A percentile compares a stretch with the other conserved stretches of the same genome.
Evolutionary conservation across 176 grass and related monocot genomes (phyloP).

Genomic region (Eremochloa ophiuroides): DNA sequence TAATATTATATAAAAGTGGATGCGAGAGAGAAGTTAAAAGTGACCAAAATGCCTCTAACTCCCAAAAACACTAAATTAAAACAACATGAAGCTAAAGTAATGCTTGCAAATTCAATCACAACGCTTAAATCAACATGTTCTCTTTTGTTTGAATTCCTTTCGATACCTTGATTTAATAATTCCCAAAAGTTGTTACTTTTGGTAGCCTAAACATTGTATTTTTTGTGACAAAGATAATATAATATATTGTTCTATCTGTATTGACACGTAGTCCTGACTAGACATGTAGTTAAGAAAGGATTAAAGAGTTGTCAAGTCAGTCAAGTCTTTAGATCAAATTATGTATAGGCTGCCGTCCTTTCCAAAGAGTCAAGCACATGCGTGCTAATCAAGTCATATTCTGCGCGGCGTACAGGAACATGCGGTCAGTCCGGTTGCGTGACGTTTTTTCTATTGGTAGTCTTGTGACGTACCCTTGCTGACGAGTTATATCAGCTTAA

Average conservation of each 20-base stretch:
- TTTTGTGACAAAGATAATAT: neutral
- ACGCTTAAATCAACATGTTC: neutral
- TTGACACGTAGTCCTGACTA: neutral
- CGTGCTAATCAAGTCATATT: neutral
- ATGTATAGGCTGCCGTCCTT: neutral
- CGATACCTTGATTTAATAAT: neutral
- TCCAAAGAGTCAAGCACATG: slow-evolving; percentile 22
- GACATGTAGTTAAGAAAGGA: neutral
- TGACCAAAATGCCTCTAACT: neutral
- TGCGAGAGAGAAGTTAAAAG: neutral
- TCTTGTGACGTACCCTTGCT: neutral
- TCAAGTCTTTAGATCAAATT: neutral
- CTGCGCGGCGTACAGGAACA: neutral
- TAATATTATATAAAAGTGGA: neutral
- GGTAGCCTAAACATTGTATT: neutral
- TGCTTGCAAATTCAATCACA: neutral
- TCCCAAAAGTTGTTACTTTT: neutral
- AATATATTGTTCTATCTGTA: neutral
- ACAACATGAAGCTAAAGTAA: neutral
- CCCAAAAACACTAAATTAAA: neutral
- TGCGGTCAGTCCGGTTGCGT: too few relatives aligned
- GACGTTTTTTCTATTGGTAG: too few relatives aligned
- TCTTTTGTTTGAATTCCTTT: neutral
- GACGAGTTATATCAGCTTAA: neutral
- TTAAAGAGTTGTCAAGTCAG: neutral